Evolutionary conservation across 208 protist genomes (phyloP), one percentile per base, ranked within the genome.

Genomic region (Trypanosoma rangeli): DNA sequence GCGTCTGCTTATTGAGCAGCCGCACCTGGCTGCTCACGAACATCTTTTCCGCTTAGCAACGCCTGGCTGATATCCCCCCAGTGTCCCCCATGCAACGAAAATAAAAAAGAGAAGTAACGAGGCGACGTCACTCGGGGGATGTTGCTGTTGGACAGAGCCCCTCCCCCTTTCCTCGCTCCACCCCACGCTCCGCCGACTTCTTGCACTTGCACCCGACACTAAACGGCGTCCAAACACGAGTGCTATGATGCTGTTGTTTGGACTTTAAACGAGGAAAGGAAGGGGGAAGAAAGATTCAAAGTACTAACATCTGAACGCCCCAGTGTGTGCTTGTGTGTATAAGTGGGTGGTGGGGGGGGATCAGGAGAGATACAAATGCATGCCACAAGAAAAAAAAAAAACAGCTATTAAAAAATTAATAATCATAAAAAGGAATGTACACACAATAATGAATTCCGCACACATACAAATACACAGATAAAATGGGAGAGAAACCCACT

Each of bases 1-100:
- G 37, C 15, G 79, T 75, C 16, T 77, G 72, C 68, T 85, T 85
- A 37, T 74, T 91, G 29, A 72, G 53, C 16, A 78, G 64, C 22
- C 70, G 57, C 20, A 79, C 18, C 16, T 56, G 68, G 44, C 24
- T 73, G 22, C n/a, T 1, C 7, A 42, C 55, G 42, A 86, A 60
- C 82, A 81, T 83, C 31, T 46, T 46, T 24, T 60, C 37, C 50
- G 28, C 64, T 54, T 56, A 56, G 16, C 10, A 31, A n/a, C 28
- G 20, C 33, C 39, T 46, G 12, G 24, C 24, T 10, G 50, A n/a
- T 29, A 53, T 28, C 10, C 39, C 9, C 35, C 26, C 61, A 39
- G 26, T 10, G n/a, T 9, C 55, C 48, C 53, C 22, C 33, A 33
- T 18, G 39, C 33, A 48, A 53, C 22, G 29, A 16, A 37, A 53